Evolutionary conservation across 352 stramenopile species (phyloP), one percentile per base, ranked within the genome.

Genomic region (Blastocystis sp.): DNA sequence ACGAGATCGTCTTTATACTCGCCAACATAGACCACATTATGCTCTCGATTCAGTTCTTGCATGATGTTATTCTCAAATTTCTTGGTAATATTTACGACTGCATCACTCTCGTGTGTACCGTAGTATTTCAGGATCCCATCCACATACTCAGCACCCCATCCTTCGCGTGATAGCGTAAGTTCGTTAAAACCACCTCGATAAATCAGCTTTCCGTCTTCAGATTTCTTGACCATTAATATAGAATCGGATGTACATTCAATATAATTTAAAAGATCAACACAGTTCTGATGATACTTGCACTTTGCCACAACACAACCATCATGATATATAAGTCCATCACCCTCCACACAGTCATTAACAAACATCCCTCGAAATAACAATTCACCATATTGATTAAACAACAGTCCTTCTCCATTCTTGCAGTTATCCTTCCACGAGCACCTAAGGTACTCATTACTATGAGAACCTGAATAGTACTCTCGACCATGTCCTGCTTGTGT

Each of bases 341-440:
- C 70, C 34, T 81, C 70, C 13, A 81, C 9, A n/a, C 65, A 64
- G 37, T 81, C 70, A 41, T 81, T 81, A 47, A 65, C 70, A 81
- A 81, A 81, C 11, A n/a, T 81, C 26, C 70, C 70, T 62, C 70
- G 70, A 64, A 81, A 81, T 24, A 66, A 24, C 20, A 81, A 18
- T 24, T 81, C 70, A 50, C 70, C 70, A 34, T 18, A 81, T 7
- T 26, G 39, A 41, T 81, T 81, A 53, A 65, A 81, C 13, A 81
- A 53, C 7, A 81, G 24, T 64, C 70, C 70, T n/a, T 81, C 45
- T 81, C 70, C 70, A 64, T 81, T 81, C 24, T 81, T 81, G 3
- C 20, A 41, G 18, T 54, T 24, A 63, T 81, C 34, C n/a, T 81
- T 81, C 70, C 70, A 81, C 20, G 39, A 30, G 54, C 70, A 81